phyloP scores from a whole-genome alignment of 805 yeast species.

The Cyberlindnera suaveolens region DNA sequence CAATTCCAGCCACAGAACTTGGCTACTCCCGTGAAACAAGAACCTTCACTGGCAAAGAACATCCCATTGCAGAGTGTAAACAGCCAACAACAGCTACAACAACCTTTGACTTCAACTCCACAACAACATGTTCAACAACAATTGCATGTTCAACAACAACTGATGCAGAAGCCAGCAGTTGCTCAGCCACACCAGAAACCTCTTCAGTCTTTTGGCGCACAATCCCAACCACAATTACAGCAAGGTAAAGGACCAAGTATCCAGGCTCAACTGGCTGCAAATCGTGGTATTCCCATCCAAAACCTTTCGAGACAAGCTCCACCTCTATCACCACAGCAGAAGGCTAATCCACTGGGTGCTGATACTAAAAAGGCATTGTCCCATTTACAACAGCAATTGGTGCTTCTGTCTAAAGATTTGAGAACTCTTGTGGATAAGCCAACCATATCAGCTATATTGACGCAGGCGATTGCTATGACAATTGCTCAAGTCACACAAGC shows the following conservation, averaged over 20 bases:
- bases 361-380: slow-evolving; percentile 59
- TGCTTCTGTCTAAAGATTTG: slow-evolving; percentile 65
- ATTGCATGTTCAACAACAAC: neutral
- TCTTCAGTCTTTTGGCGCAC: neutral
- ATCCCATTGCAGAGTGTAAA: neutral
- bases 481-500: slow-evolving; percentile 86
- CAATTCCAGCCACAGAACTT: slow-evolving; percentile 6
- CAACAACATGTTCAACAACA: neutral
- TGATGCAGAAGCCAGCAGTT: neutral
- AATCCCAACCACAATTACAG: neutral
- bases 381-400: slow-evolving; percentile 80
- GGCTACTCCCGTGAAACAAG: neutral
- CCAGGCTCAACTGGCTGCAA: slow-evolving; percentile 27
- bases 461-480: slow-evolving; percentile 89
- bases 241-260: slow-evolving; percentile 20
- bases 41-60: neutral
- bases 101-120: neutral
- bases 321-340: slow-evolving; percentile 23
- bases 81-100: slow-evolving; percentile 2
- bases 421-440: slow-evolving; percentile 72
- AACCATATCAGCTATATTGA: slow-evolving; percentile 75
- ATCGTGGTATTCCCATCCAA: slow-evolving; percentile 23
- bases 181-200: neutral
- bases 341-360: slow-evolving; percentile 27
- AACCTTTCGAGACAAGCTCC: slow-evolving; percentile 20